Conservation (phyloP, 108 stramenopile genomes). For the Skeletonema grethae region DNA sequence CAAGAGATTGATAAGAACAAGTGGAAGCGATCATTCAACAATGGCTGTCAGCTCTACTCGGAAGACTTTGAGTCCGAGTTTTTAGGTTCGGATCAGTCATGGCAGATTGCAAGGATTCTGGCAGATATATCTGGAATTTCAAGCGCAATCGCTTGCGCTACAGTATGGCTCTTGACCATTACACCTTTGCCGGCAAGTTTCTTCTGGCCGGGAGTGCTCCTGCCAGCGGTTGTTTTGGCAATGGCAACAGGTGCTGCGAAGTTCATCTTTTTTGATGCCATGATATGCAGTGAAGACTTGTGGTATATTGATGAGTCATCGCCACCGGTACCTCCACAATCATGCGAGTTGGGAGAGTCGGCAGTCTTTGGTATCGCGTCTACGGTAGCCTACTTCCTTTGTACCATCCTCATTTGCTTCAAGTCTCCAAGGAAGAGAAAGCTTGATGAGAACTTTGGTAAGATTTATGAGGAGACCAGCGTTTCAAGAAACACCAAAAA, state of each 20-base stretch:
- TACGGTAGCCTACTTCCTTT: conserved; percentile 50
- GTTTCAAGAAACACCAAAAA: neutral
- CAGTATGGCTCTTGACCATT: conserved; percentile 65
- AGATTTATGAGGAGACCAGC: conserved; percentile 16
- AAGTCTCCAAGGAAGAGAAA: conserved; percentile 55
- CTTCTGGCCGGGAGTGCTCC: conserved; percentile 76
- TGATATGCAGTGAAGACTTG: conserved; percentile 57
- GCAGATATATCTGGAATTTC: conserved; percentile 63
- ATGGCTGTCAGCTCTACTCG: conserved; percentile 62
- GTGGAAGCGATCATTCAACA: conserved; percentile 33
- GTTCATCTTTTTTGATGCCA: conserved; percentile 71
- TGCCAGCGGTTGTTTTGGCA: conserved; percentile 63
- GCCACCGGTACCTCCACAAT: conserved; percentile 54
- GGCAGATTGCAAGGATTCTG: conserved; percentile 70
- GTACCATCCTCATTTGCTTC: conserved; percentile 64
- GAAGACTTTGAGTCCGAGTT: conserved; percentile 54
- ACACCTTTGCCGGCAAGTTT: conserved; percentile 69
- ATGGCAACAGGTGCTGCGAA: conserved; percentile 73
- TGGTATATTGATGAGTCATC: conserved; percentile 55
- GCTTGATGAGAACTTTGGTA: conserved; percentile 67
- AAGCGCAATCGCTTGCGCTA: conserved; percentile 52
- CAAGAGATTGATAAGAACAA: conserved; percentile 15
- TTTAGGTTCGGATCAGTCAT: conserved; percentile 64
- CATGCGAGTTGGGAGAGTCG: conserved; percentile 58
- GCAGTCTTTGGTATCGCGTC: conserved; percentile 53